Percentiles rank a stretch among this genome's conserved stretches.
Evolutionary conservation across 306 rosid species (phyloP).

Genomic region (Begonia loranthoides): DNA sequence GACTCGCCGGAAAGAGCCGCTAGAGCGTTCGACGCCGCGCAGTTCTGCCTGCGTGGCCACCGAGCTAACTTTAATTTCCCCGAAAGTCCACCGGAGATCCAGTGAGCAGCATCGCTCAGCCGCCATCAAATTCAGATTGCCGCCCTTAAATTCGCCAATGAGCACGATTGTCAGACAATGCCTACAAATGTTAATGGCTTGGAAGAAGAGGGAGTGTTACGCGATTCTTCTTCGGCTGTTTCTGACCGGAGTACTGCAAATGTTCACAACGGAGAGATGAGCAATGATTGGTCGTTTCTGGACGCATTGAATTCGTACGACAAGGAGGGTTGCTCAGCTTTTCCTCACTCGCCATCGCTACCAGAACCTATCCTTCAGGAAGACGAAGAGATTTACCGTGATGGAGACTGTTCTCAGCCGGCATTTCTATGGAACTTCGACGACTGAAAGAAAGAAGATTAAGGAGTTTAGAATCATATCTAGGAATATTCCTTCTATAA

Average conservation of each 20-base stretch:
- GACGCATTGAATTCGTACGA: constrained; percentile 17
- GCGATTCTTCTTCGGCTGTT: background rate
- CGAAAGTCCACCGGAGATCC: constrained; percentile 18
- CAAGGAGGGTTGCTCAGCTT: constrained; percentile 19
- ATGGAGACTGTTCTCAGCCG: constrained; percentile 21
- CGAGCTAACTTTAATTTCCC: constrained; percentile 51
- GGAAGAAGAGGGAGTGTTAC: background rate
- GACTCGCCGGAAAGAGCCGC: constrained; percentile 54
- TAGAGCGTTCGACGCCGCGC: constrained; percentile 65
- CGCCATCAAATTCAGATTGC: constrained; percentile 34
- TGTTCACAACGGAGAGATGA: constrained; percentile 12
- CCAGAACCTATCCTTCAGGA: constrained; percentile 8
- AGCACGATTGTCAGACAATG: background rate
- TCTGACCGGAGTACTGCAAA: background rate
- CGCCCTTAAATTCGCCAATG: constrained; percentile 38
- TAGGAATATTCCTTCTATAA: too few relatives aligned
- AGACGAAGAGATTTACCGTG: constrained; percentile 2
- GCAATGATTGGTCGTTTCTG: constrained; percentile 32
- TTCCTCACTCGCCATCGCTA: constrained; percentile 2
- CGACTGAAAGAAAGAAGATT: too few relatives aligned
- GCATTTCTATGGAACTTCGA: constrained; percentile 53
- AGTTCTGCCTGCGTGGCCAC: constrained; percentile 45
- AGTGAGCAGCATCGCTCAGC: constrained; percentile 14
- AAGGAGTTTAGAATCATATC: too few relatives aligned
- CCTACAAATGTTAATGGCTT: too few relatives aligned